phyloP scores from a whole-genome alignment of 2,329 filamentous ascomycete species.

The Lasiodiplodia sp. region DNA sequence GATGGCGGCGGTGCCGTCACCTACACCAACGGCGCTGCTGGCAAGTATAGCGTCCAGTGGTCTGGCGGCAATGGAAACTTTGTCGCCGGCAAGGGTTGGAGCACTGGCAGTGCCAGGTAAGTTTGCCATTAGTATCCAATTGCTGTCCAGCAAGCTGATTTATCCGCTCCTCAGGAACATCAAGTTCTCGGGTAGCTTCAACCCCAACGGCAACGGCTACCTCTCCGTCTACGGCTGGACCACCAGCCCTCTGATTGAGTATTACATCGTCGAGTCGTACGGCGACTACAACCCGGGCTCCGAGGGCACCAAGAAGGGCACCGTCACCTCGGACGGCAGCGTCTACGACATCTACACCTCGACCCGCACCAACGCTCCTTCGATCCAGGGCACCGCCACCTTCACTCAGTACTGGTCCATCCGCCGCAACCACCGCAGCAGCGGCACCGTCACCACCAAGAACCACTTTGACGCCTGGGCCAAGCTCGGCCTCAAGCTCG shows the following conservation, averaged over 20 bases:
- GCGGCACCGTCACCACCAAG: conserved; percentile 58
- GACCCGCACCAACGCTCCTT: conserved; percentile 60
- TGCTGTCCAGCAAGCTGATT: neutral
- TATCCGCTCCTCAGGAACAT: conserved; percentile 51
- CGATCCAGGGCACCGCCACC: conserved; percentile 62
- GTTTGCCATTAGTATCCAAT: neutral
- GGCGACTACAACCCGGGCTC: conserved; percentile 59
- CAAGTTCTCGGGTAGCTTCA: conserved; percentile 58
- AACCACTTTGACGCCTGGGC: conserved; percentile 64
- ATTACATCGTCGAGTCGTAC: conserved; percentile 65
- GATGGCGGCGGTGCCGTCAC: conserved; percentile 59
- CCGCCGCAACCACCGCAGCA: conserved; percentile 57
- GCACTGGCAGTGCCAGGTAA: conserved; percentile 60
- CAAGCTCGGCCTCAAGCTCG: conserved; percentile 57
- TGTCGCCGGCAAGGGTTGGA: conserved; percentile 67
- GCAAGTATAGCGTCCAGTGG: conserved; percentile 61
- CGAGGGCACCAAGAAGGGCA: conserved; percentile 58
- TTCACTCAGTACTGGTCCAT: conserved; percentile 65
- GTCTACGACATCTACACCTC: conserved; percentile 61
- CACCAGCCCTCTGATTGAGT: conserved; percentile 62
- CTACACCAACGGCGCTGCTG: conserved; percentile 63
- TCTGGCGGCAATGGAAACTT: conserved; percentile 59
- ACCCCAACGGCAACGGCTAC: conserved; percentile 59
- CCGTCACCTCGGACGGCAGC: conserved; percentile 60
- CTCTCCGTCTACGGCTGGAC: conserved; percentile 68